Evolutionary conservation across 1,284 basidiomycete genomes (phyloP), one percentile per base, ranked within the genome.

Genomic region (Stereum hirsutum): DNA sequence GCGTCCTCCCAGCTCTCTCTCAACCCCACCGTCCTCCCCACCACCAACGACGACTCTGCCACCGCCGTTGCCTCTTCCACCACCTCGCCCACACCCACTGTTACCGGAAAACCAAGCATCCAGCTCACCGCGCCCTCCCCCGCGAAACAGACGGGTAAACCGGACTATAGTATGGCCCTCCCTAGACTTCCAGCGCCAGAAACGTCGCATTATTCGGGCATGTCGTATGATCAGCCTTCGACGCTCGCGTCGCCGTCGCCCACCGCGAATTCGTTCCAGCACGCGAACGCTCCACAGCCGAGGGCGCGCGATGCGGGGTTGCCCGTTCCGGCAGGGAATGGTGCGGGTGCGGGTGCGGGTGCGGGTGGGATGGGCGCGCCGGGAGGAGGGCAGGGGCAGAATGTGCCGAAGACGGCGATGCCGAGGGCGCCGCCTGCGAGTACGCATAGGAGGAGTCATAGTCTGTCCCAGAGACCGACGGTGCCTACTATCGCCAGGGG

Each of bases 1-100:
- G 95, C 95, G 2, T 90, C 81, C 43, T 97, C 93, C 1, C 90
- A 93, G 54, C 64, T 93, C 17, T 71, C 70, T 1, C 51, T 70
- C 17, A 58, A 62, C 41, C 48, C 50, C 30, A 55, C 49, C 46
- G 26, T 45, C 46, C 50, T 11, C 53, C 17, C 21, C 33, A n/a
- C 30, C 58, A 45, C 52, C 56, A 0, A 14, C 19, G 14, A 39
- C 5, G 12, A 14, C 7, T n/a, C n/a, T 10, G 17, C 11, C 12
- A 19, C 14, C n/a, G 25, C 14, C 5, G 17, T 28, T 10, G 14
- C 37, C 6, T n/a, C 23, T 1, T n/a, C 28, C 39, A 28, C 21
- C 2, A 28, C n/a, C 6, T 51, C 53, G 27, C 49, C 15, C 47
- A 54, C 24, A 45, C 52, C 10, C 54, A 58, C 25, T 48, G 44